Base-by-base conservation (phyloP, 495 filamentous ascomycete species). In the Lineolata rhizophorae region DNA sequence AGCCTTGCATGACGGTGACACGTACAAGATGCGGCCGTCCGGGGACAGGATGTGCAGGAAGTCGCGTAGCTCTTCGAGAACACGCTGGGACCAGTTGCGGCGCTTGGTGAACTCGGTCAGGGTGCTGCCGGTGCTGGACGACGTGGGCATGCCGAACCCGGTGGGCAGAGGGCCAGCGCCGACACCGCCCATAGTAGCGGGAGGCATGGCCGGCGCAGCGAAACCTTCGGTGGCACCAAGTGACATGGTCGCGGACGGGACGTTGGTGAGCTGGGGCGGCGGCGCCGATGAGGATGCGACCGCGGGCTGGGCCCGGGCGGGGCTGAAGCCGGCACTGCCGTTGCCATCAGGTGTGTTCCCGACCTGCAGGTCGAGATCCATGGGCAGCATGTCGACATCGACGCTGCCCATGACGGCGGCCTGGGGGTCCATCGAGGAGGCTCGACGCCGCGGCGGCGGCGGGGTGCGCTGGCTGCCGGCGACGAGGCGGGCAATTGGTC, bases 11-110 rank as follows among this genome's bases (percentile, higher is more conserved):
- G 80, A 90, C 2, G 80, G 78, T 15, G 84, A 91, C 3, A 72
- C 71, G 48, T 91, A 91, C 32, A 71, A 63, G 33, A 97, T 74
- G 33, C 72, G 64, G 14, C 85, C 81, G 41, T 87, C 70, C 4
- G 79, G 65, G 24, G 77, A 82, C 20, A 95, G 64, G 24, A 97
- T 77, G 37, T 93, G 71, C 18, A 92, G 51, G 40, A 94, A 67
- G 49, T 94, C 87, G 41, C 76, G 74, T 42, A 97, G 61, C 55
- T 94, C 87, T 44, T 83, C 76, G 12, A 97, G 57, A 2, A 94
- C 74, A 25, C 77, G 71, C 43, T 83, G 75, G 3, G 79, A 72
- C 87, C 87, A 95, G 42, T 84, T 85, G 31, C 72, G 65, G 34
- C 82, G 61, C 52, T 81, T 84, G 21, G 77, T 84, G 39, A 78